A percentile compares a stretch with the other conserved stretches of the same genome.
Conservation (phyloP, 106 monocot species). For the Dendrobium nobile region DNA sequence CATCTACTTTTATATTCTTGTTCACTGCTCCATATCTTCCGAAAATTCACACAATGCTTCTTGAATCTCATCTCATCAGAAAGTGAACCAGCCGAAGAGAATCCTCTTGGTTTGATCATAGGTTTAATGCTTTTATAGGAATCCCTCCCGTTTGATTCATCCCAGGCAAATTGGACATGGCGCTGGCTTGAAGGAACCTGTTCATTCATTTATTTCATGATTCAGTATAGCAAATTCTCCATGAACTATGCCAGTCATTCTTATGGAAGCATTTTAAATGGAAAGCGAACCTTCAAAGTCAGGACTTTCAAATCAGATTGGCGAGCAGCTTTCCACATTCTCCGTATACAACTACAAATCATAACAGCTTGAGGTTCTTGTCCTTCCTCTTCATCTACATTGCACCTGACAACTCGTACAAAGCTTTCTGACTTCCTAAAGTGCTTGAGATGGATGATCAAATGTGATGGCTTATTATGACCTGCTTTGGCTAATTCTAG, state of each 20-base stretch:
- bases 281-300: constrained; percentile 54
- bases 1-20: constrained; percentile 50
- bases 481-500: constrained; percentile 93
- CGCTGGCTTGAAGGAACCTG: constrained; percentile 87
- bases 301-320: constrained; percentile 48
- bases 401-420: constrained; percentile 76
- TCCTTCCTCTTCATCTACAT: constrained; percentile 42
- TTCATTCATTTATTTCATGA: not conserved
- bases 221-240: not conserved
- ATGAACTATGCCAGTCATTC: not conserved
- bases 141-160: constrained; percentile 50
- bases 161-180: constrained; percentile 66
- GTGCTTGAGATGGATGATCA: constrained; percentile 91
- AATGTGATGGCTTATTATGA: constrained; percentile 57
- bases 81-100: constrained; percentile 23
- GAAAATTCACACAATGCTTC: constrained; percentile 74
- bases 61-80: constrained; percentile 50
- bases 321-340: constrained; percentile 65
- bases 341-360: constrained; percentile 65
- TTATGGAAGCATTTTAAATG: constrained; percentile 11
- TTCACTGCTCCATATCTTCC: constrained; percentile 93
- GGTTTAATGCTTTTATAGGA: constrained; percentile 36
- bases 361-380: constrained; percentile 79
- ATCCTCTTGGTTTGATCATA: constrained; percentile 51
- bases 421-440: constrained; percentile 70